These are phyloP conservation scores for Plasmodium gallinaceum DNA, from an alignment of 169 alveolate genomes.

Conservation along the genomic window DNA sequence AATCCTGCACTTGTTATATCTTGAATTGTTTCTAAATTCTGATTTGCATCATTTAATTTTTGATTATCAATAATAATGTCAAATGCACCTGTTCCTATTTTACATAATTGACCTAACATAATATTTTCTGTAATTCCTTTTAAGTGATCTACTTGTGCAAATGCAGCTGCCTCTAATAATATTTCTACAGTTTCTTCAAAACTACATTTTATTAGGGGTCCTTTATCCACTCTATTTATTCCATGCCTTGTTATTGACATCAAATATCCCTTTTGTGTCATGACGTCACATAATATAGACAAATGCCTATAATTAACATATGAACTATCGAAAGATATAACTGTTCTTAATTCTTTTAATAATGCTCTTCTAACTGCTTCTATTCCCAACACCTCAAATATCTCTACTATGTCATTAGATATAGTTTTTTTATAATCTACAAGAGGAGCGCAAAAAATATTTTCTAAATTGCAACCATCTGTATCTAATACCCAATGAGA, in stretches of 20 bases:
- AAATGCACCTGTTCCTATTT: slow-evolving; percentile 94
- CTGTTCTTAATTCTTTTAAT: slow-evolving; percentile 95
- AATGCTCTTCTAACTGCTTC: slow-evolving; percentile 99
- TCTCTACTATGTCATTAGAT: slow-evolving; percentile 98
- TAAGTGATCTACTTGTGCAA: slow-evolving; percentile 94
- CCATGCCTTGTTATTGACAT: slow-evolving; percentile 99
- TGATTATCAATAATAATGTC: slow-evolving; percentile 94
- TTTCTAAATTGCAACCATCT: slow-evolving; percentile 98
- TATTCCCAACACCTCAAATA: slow-evolving; percentile 96
- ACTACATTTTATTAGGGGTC: slow-evolving; percentile 98
- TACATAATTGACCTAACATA: slow-evolving; percentile 95
- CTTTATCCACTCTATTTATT: slow-evolving; percentile 97
- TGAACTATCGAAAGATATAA: slow-evolving; percentile 93
- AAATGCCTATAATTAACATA: slow-evolving; percentile 99
- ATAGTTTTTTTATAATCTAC: slow-evolving; percentile 95
- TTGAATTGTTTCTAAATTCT: slow-evolving; percentile 85
- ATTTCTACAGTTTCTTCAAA: slow-evolving; percentile 99
- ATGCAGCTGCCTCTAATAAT: slow-evolving; percentile 98
- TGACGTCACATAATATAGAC: slow-evolving; percentile 98
- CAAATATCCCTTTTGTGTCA: slow-evolving; percentile 99
- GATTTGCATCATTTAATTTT: slow-evolving; percentile 91
- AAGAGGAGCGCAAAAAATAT: slow-evolving; percentile 91
- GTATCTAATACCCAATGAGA: slow-evolving; percentile 99
- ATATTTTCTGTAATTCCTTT: slow-evolving; percentile 97
- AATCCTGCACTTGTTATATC: slow-evolving; percentile 86